Evolutionary conservation across 2,329 filamentous ascomycete genomes (phyloP).

Genomic region (Aspergillus sojae): DNA sequence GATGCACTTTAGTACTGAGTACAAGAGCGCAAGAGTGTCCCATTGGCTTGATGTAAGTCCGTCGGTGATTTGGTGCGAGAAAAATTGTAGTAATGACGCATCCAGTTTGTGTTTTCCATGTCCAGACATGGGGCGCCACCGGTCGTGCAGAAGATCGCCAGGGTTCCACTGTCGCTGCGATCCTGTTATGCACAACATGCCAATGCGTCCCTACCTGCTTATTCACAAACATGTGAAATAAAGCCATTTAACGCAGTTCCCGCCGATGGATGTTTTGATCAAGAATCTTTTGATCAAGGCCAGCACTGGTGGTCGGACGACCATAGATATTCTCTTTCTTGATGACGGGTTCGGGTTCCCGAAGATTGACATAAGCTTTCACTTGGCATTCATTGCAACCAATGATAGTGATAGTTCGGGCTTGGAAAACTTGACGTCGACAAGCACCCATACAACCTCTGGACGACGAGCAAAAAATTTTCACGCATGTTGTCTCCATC

Average conservation of each 20-base stretch:
- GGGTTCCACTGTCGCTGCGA: slow-evolving; percentile 15
- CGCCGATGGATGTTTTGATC: not conserved
- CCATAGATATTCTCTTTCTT: not conserved
- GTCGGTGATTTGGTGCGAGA: not conserved
- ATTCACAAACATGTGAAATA: slow-evolving; percentile 2
- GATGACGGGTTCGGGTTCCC: not conserved
- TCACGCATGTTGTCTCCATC: not conserved
- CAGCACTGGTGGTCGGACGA: not conserved
- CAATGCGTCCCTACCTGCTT: slow-evolving; percentile 16
- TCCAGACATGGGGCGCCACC: not conserved
- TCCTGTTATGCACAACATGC: slow-evolving; percentile 17
- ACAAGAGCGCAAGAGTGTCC: slow-evolving; percentile 14
- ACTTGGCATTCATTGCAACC: not conserved
- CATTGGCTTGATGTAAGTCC: slow-evolving; percentile 21
- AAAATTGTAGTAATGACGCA: not conserved
- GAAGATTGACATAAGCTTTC: not conserved
- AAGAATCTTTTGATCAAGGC: not conserved
- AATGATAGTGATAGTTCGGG: not conserved
- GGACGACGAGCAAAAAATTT: not conserved
- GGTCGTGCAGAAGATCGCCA: slow-evolving; percentile 11
- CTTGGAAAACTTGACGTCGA: not conserved
- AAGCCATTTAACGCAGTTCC: not conserved
- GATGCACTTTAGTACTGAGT: slow-evolving; percentile 19
- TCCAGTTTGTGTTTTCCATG: slow-evolving; percentile 16
- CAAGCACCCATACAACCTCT: not conserved